Percentiles rank a stretch among this genome's conserved stretches.
These are phyloP conservation scores for Macrophomina phaseolina DNA, from an alignment of 2,329 filamentous ascomycete species.

Conservation along the genomic window DNA sequence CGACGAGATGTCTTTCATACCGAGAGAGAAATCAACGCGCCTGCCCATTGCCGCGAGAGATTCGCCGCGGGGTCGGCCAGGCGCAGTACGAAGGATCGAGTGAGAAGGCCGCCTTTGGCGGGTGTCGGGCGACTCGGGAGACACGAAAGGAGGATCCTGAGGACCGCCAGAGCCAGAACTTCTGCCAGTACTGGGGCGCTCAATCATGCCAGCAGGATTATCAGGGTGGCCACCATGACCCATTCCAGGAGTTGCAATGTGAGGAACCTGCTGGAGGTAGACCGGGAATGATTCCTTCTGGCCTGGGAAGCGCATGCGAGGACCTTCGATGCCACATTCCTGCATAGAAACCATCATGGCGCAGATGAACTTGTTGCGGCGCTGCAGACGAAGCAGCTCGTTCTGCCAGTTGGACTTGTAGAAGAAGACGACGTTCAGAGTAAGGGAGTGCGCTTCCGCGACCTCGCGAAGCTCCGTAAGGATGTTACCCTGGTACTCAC, in stretches of 20 bases:
- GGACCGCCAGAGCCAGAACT: constrained; percentile 34
- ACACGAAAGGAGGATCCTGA: constrained; percentile 51
- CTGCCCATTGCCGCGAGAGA: constrained; percentile 64
- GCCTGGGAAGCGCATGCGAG: constrained; percentile 73
- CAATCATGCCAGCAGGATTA: constrained; percentile 44
- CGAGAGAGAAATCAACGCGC: constrained; percentile 73
- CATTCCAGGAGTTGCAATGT: constrained; percentile 49
- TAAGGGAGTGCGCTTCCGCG: constrained; percentile 82
- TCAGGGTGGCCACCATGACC: constrained; percentile 53
- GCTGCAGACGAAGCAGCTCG: constrained; percentile 83
- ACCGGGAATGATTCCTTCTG: constrained; percentile 70
- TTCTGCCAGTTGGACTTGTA: constrained; percentile 98
- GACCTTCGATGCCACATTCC: constrained; percentile 83
- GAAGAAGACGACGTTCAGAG: constrained; percentile 93
- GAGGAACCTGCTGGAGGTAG: constrained; percentile 62
- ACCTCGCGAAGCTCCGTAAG: constrained; percentile 83
- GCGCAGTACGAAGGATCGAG: constrained; percentile 58
- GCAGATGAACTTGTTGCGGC: constrained; percentile 93
- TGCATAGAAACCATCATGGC: constrained; percentile 87
- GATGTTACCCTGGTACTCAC: constrained; percentile 86
- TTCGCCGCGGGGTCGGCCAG: constrained; percentile 58
- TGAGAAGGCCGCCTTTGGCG: constrained; percentile 27
- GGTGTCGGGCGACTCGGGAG: constrained; percentile 24
- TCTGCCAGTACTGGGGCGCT: constrained; percentile 28
- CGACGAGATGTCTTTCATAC: constrained; percentile 65